Base-by-base conservation (phyloP, 2,329 filamentous ascomycete species). In the Talaromyces sp. region DNA sequence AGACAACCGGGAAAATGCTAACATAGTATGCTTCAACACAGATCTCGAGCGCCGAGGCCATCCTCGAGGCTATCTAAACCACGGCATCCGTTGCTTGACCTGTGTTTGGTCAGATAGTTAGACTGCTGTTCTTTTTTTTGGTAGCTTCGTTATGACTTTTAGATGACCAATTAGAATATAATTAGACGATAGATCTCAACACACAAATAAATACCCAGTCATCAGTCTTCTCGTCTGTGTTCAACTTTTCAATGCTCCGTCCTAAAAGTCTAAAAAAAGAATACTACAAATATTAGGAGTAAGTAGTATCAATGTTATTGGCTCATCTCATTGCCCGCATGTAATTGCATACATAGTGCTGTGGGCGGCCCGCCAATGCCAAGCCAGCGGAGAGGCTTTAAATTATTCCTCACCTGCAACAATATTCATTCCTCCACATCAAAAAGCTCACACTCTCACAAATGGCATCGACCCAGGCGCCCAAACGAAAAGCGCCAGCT, bases 41-140 rank as follows among this genome's bases (percentile, higher is more conserved):
- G 76, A 75, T 78, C 57, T 78, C 75, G 40, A 68, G 72, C 56
- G 76, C 73, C 47, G 73, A 76, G 34, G 67, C 72, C 61, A 72
- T 79, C 63, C 69, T 78, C 62, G 69, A 74, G 61, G 70, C 73
- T 57, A 69, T 78, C 65, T 78, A 74, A 73, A 67, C 60, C 27
- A 23, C 2, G 4, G 34, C 2, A 51, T 14, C 31, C 1, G 16
- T 53, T 31, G 44, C n/a, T 8, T 9, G 27, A 23, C 50, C 50
- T 3, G 3, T 16, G 6, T 30, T 28, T 53, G 14, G 30, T 31
- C 6, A 14, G 28, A 53, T 23, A n/a, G 5, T 18, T 18, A 53
- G 50, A 53, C 27, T 7, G 2, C 27, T 51, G 50, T 31, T 33
- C 12, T 12, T 27, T 47, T 9, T n/a, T 47, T 9, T n/a, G 27